Evolutionary conservation across 2,329 filamentous ascomycete species (phyloP).

Genomic region (Claviceps lovelessii): DNA sequence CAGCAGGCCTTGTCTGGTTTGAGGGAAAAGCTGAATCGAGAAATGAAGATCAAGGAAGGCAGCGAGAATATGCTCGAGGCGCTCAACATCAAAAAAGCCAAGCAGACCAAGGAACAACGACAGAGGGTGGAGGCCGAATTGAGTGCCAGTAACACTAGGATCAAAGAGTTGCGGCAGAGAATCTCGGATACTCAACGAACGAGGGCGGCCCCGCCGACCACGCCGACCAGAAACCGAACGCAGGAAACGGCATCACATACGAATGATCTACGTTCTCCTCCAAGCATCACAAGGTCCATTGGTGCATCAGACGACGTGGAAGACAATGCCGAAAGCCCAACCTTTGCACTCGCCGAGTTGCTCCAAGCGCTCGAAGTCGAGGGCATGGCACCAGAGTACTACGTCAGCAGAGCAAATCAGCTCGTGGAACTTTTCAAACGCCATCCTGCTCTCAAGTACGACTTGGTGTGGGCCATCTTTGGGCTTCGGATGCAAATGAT

Average conservation of each 20-base stretch:
- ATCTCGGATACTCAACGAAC: constrained; percentile 45
- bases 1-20: constrained; percentile 65
- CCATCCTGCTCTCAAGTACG: constrained; percentile 87
- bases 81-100: constrained; percentile 83
- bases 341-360: constrained; percentile 78
- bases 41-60: constrained; percentile 94
- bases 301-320: constrained; percentile 53
- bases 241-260: constrained; percentile 31
- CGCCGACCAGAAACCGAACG: constrained; percentile 38
- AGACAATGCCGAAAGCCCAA: constrained; percentile 69
- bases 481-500: constrained; percentile 87
- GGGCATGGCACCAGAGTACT: constrained; percentile 84
- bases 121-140: constrained; percentile 73
- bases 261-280: constrained; percentile 40
- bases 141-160: constrained; percentile 67
- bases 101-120: constrained; percentile 81
- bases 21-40: constrained; percentile 77
- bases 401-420: constrained; percentile 81
- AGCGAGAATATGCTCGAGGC: constrained; percentile 97
- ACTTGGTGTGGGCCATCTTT: constrained; percentile 91
- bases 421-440: constrained; percentile 94
- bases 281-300: constrained; percentile 39
- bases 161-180: constrained; percentile 44
- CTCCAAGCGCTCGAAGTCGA: constrained; percentile 78
- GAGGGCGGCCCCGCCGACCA: constrained; percentile 31